Percentiles rank a stretch among this genome's conserved stretches.
Conservation (phyloP, 2,329 filamentous ascomycete species). For the Alternaria sp. region DNA sequence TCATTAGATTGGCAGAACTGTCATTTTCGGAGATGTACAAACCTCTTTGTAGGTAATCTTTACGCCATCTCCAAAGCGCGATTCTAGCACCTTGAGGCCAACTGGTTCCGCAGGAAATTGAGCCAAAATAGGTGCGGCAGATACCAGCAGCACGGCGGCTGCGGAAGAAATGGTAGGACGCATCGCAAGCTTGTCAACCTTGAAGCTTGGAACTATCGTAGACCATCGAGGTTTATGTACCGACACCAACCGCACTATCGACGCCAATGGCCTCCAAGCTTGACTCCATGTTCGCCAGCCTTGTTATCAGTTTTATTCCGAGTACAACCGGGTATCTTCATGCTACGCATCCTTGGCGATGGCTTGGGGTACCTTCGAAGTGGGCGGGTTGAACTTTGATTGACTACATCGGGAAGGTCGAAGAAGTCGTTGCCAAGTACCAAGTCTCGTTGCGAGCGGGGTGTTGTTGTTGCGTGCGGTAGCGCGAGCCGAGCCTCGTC, state of each 20-base stretch:
- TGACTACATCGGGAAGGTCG: conserved; percentile 12
- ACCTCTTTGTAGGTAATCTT: conserved; percentile 40
- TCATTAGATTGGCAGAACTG: not conserved
- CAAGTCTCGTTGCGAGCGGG: conserved; percentile 11
- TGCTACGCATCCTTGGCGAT: conserved; percentile 3
- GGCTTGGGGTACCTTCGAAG: conserved; percentile 4
- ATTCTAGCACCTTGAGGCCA: conserved; percentile 27
- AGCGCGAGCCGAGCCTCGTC: conserved; percentile 8
- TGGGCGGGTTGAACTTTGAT: conserved; percentile 1
- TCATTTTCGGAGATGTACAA: not conserved
- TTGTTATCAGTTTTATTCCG: not conserved
- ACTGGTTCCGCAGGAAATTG: conserved; percentile 25
- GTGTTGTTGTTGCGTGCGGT: conserved; percentile 5
- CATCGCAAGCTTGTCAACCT: conserved; percentile 11
- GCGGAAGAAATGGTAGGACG: conserved; percentile 3
- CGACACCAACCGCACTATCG: not conserved
- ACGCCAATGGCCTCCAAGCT: conserved; percentile 11
- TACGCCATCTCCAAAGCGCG: conserved; percentile 33
- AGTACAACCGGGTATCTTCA: not conserved
- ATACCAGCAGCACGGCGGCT: conserved; percentile 15
- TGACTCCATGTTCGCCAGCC: not conserved
- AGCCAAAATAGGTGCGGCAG: conserved; percentile 15
- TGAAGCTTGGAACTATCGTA: not conserved
- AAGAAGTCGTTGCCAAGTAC: conserved; percentile 6
- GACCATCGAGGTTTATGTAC: conserved; percentile 6